Conservation (phyloP, 306 rosid genomes). For the Macrotyloma uniflorum region DNA sequence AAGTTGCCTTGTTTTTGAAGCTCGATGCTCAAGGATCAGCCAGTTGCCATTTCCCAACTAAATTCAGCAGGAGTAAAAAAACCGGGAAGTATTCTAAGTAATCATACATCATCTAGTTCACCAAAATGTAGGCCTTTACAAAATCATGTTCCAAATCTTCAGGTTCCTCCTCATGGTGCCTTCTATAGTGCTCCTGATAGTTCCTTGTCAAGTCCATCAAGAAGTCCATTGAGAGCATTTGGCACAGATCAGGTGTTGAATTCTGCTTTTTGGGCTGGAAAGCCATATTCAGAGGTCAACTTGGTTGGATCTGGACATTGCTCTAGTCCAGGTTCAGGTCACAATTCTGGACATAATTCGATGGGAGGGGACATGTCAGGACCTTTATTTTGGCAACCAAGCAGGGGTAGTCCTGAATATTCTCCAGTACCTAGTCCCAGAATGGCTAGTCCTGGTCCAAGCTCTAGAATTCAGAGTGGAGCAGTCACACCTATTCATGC, state of each 20-base stretch:
- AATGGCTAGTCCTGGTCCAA: constrained; percentile 75
- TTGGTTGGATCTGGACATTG: constrained; percentile 86
- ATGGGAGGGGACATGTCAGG: constrained; percentile 98
- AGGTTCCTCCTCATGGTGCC: constrained; percentile 81
- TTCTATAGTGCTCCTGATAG: constrained; percentile 92
- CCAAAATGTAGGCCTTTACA: constrained; percentile 85
- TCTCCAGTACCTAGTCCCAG: constrained; percentile 56
- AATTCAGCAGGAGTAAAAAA: constrained; percentile 66
- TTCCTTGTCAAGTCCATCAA: constrained; percentile 55
- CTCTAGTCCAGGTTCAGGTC: constrained; percentile 99
- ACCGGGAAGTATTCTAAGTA: constrained; percentile 57
- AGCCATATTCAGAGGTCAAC: constrained; percentile 47
- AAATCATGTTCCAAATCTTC: constrained; percentile 84
- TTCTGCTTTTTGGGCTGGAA: constrained; percentile 47
- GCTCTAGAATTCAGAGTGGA: constrained; percentile 99
- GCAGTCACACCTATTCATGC: constrained; percentile 99
- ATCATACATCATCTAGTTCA: constrained; percentile 57
- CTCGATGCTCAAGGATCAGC: constrained; percentile 70
- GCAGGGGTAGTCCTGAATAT: constrained; percentile 58
- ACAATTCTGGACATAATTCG: constrained; percentile 96
- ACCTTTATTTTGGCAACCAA: constrained; percentile 59
- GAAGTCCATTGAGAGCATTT: constrained; percentile 51
- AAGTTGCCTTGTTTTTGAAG: constrained; percentile 55
- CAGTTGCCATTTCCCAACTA: constrained; percentile 51
- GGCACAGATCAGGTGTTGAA: constrained; percentile 52